A percentile compares a stretch with the other conserved stretches of the same genome.
These are phyloP conservation scores for Echites panduratus DNA, from an alignment of 257 asterid species.

Conservation along the genomic window DNA sequence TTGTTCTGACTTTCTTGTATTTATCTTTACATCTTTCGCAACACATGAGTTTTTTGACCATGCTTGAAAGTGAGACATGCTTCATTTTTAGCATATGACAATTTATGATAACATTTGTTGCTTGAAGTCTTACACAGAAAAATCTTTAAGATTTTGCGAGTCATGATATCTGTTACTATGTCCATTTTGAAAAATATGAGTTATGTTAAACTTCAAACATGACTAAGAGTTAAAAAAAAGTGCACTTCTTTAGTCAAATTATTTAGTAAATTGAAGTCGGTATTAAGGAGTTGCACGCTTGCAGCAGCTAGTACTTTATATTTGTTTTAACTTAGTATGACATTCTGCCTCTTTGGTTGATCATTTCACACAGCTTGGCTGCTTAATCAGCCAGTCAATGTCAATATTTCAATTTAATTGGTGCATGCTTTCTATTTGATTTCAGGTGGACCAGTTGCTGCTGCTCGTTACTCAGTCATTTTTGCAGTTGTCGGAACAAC, in stretches of 20 bases:
- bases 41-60: too few relatives aligned
- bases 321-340: neutral
- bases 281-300: neutral
- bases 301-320: neutral
- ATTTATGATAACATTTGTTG: neutral
- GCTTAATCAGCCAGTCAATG: neutral
- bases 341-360: neutral
- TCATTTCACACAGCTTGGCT: neutral
- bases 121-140: neutral
- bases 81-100: neutral
- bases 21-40: too few relatives aligned
- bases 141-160: neutral
- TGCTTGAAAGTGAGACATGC: too few relatives aligned
- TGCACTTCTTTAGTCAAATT: too few relatives aligned
- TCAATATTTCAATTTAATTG: neutral
- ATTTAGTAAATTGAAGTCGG: too few relatives aligned
- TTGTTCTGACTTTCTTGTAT: too few relatives aligned
- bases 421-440: slow-evolving; percentile 12
- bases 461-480: slow-evolving; percentile 60
- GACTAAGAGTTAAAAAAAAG: too few relatives aligned
- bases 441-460: slow-evolving; percentile 71
- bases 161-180: neutral
- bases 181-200: neutral
- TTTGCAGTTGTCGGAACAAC: slow-evolving; percentile 88
- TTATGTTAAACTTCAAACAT: too few relatives aligned